These are phyloP conservation scores for Magnaporthiopsis incrustans DNA, from an alignment of 2,329 filamentous ascomycete genomes.

Conservation along the genomic window DNA sequence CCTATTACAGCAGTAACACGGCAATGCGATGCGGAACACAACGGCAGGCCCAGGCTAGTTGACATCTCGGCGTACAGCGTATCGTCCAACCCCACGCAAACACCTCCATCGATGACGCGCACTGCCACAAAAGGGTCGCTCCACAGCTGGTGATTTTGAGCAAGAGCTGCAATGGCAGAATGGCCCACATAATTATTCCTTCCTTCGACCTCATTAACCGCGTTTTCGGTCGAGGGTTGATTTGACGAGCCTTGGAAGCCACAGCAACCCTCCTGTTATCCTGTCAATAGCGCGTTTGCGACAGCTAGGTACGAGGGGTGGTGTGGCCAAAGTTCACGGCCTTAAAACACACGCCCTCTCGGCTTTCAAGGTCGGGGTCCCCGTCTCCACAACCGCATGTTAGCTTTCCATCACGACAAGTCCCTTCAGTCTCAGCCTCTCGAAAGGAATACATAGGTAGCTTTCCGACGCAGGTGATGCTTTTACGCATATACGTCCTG, in stretches of 20 bases:
- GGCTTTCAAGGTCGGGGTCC: not conserved
- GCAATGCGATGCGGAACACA: not conserved
- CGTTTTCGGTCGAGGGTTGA: no score
- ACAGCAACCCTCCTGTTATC: no score
- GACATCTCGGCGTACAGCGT: not conserved
- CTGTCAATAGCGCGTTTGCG: no score
- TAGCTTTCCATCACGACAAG: not conserved
- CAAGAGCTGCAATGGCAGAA: no score
- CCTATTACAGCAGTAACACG: not conserved
- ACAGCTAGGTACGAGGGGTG: not conserved
- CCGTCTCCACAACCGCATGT: not conserved
- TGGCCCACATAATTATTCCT: no score
- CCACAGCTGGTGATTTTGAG: no score
- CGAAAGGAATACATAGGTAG: not conserved
- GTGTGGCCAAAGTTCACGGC: not conserved
- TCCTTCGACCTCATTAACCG: no score
- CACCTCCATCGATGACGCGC: no score
- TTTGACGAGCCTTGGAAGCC: no score
- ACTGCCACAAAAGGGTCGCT: no score
- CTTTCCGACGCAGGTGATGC: not conserved
- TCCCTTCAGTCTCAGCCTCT: not conserved
- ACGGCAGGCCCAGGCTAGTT: no score
- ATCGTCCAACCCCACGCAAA: no score
- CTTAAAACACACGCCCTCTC: not conserved
- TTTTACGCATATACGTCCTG: not conserved